Evolutionary conservation across 208 protist species (phyloP).

Genomic region (Wallacemonas collosoma): DNA sequence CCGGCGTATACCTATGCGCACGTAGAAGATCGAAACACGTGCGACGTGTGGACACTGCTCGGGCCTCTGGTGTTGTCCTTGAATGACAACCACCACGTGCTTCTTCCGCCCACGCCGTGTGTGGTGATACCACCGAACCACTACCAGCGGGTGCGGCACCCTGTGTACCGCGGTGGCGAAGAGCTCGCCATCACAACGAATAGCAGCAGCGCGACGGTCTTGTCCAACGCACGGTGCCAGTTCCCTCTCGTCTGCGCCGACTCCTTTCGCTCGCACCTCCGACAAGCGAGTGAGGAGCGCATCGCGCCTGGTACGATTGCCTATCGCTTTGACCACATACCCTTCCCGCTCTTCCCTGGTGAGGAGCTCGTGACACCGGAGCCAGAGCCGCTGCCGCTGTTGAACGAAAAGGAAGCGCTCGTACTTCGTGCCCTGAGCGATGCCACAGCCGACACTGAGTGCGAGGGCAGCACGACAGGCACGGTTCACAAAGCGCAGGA

Average conservation of each 20-base stretch:
- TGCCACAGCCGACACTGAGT: slow-evolving; percentile 11
- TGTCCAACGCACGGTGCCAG: neutral
- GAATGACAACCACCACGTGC: slow-evolving; percentile 59
- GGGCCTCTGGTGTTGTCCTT: slow-evolving; percentile 89
- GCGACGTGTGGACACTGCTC: slow-evolving; percentile 72
- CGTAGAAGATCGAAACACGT: slow-evolving; percentile 84
- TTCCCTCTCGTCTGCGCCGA: slow-evolving; percentile 12
- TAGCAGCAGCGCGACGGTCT: neutral
- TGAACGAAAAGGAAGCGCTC: slow-evolving; percentile 62
- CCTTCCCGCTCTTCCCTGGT: slow-evolving; percentile 93
- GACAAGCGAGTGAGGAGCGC: neutral
- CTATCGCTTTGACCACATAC: slow-evolving; percentile 72
- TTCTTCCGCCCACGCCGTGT: slow-evolving; percentile 43
- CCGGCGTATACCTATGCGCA: slow-evolving; percentile 82
- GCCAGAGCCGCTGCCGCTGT: slow-evolving; percentile 52
- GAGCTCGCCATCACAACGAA: slow-evolving; percentile 9
- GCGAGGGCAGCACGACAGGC: neutral
- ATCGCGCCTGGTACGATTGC: slow-evolving; percentile 70
- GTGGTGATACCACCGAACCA: slow-evolving; percentile 85
- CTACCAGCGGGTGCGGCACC: slow-evolving; percentile 90
- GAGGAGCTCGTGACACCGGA: slow-evolving; percentile 44
- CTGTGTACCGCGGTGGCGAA: slow-evolving; percentile 39
- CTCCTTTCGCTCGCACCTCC: neutral
- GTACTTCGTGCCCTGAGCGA: slow-evolving; percentile 36
- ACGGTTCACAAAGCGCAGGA: slow-evolving; percentile 18